phyloP scores from a whole-genome alignment of 108 stramenopile genomes.

The Asterionellopsis glacialis region DNA sequence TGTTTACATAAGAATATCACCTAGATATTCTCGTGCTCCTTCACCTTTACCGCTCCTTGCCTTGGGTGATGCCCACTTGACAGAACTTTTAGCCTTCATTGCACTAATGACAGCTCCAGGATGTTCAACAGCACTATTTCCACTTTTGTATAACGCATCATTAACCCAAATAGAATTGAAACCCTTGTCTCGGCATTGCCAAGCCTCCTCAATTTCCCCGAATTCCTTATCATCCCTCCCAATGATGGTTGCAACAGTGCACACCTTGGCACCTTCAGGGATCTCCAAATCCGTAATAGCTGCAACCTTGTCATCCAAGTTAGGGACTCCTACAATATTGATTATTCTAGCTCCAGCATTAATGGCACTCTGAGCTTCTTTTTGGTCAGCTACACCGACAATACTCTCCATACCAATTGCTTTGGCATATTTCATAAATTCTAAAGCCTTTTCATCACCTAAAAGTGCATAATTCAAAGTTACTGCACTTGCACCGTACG shows the following conservation, averaged over 20 bases:
- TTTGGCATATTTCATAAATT: slow-evolving; percentile 37
- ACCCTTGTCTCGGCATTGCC: slow-evolving; percentile 77
- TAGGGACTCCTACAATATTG: slow-evolving; percentile 39
- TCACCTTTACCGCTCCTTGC: slow-evolving; percentile 81
- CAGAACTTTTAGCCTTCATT: slow-evolving; percentile 77
- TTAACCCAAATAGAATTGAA: slow-evolving; percentile 81
- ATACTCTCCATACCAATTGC: slow-evolving; percentile 54
- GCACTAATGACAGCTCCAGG: slow-evolving; percentile 78
- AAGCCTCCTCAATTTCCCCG: slow-evolving; percentile 87
- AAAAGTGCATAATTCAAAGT: slow-evolving; percentile 44
- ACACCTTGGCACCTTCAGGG: slow-evolving; percentile 46
- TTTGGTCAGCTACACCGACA: slow-evolving; percentile 49
- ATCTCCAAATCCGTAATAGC: slow-evolving; percentile 36
- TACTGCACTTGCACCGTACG: slow-evolving; percentile 52
- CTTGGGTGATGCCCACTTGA: slow-evolving; percentile 79
- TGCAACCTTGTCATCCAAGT: slow-evolving; percentile 35
- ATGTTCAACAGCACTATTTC: slow-evolving; percentile 70
- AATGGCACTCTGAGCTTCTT: slow-evolving; percentile 70
- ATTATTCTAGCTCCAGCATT: slow-evolving; percentile 58
- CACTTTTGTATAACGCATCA: slow-evolving; percentile 82
- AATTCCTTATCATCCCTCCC: slow-evolving; percentile 57
- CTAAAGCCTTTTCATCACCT: slow-evolving; percentile 34
- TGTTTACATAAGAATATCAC: slow-evolving; percentile 87
- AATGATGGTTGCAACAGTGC: slow-evolving; percentile 61
- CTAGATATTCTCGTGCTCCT: slow-evolving; percentile 86